A percentile compares a stretch with the other conserved stretches of the same genome.
Conservation (phyloP, 768 basidiomycete genomes). For the Calocybe cyanea region DNA sequence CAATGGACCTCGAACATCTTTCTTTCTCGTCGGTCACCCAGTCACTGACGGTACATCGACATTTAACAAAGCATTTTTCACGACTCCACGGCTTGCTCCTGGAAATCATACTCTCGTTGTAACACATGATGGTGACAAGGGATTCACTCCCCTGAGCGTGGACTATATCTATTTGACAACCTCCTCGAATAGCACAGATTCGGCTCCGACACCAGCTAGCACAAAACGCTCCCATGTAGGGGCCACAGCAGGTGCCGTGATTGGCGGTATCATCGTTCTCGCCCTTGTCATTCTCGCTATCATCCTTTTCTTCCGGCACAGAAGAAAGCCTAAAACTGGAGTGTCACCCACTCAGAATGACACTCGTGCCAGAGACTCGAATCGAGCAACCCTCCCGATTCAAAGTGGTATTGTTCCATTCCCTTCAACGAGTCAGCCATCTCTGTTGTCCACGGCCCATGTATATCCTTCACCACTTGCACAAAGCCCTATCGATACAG, state of each 20-base stretch:
- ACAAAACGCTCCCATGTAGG: conserved; percentile 9
- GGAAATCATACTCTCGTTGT: conserved; percentile 13
- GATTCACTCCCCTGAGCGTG: conserved; percentile 22
- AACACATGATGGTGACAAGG: conserved; percentile 8
- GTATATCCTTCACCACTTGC: too few relatives aligned
- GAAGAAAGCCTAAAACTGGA: neutral
- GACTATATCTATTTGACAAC: conserved; percentile 15
- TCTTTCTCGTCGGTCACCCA: neutral
- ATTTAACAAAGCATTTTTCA: conserved; percentile 12
- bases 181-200: too few relatives aligned
- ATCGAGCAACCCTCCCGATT: too few relatives aligned
- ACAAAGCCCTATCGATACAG: too few relatives aligned
- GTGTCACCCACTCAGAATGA: too few relatives aligned
- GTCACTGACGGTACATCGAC: neutral
- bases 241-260: conserved; percentile 18
- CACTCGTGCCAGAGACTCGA: too few relatives aligned
- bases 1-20: neutral
- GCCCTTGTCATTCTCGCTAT: conserved; percentile 1
- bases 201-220: too few relatives aligned
- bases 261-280: conserved; percentile 13
- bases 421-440: too few relatives aligned
- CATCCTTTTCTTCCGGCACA: conserved; percentile 1
- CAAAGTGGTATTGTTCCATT: too few relatives aligned
- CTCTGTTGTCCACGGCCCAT: too few relatives aligned
- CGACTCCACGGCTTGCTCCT: conserved; percentile 10